phyloP scores from a whole-genome alignment of 129 eudicot genomes.

The Flaveria ramosissima region DNA sequence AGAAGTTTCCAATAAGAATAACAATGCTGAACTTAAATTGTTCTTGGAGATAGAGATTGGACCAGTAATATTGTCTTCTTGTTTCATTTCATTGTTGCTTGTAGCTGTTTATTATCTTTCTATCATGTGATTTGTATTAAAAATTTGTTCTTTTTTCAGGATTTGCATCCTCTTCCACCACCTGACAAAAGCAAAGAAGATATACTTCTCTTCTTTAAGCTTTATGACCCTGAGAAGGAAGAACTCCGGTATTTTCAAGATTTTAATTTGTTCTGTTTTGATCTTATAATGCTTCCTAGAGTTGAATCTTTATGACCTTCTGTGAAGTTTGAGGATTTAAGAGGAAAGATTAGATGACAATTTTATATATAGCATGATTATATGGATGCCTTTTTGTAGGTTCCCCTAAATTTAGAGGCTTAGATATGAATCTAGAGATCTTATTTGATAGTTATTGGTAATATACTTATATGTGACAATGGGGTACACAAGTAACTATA shows the following conservation, averaged over 20 bases:
- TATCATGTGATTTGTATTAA: not conserved
- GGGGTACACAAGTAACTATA: slow-evolving; percentile 8
- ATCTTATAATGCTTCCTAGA: not conserved
- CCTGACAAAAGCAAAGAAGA: slow-evolving; percentile 92
- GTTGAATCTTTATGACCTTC: slow-evolving; percentile 14
- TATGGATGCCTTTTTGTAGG: slow-evolving; percentile 11
- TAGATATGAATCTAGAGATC: slow-evolving; percentile 2
- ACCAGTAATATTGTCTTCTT: slow-evolving; percentile 47
- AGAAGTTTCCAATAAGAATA: slow-evolving; percentile 77
- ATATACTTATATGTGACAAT: slow-evolving; percentile 3
- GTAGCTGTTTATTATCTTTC: slow-evolving; percentile 12
- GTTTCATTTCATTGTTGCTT: slow-evolving; percentile 11
- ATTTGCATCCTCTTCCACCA: slow-evolving; percentile 68
- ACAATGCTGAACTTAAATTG: slow-evolving; percentile 90
- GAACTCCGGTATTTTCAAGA: slow-evolving; percentile 70
- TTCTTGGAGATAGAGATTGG: slow-evolving; percentile 88
- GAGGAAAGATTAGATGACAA: slow-evolving; percentile 9
- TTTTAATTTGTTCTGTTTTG: not conserved
- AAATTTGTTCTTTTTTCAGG: slow-evolving; percentile 46
- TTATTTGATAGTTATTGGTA: slow-evolving; percentile 17
- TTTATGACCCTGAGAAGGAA: slow-evolving; percentile 88
- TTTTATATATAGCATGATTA: slow-evolving; percentile 7
- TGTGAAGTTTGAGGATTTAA: slow-evolving; percentile 10
- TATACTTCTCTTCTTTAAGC: slow-evolving; percentile 88
- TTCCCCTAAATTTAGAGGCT: slow-evolving; percentile 8